Percentiles rank a stretch among this genome's conserved stretches.
phyloP scores from a whole-genome alignment of 2,329 filamentous ascomycete species.

The Penicillium concentricum region DNA sequence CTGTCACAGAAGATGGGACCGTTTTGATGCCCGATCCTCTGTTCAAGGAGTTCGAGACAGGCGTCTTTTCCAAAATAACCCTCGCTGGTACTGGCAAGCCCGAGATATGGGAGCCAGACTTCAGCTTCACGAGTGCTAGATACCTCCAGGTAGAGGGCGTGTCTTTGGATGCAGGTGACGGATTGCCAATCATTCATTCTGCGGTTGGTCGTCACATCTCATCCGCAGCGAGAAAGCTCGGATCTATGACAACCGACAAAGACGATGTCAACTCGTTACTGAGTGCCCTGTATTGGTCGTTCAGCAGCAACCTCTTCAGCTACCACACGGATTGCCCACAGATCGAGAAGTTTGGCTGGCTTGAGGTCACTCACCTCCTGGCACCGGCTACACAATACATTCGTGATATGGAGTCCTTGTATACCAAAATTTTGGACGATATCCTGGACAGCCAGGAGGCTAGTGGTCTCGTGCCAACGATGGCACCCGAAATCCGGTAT shows the following conservation, averaged over 20 bases:
- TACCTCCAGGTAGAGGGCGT: slow-evolving; percentile 26
- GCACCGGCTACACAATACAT: slow-evolving; percentile 49
- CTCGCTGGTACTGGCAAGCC: slow-evolving; percentile 18
- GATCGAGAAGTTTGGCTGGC: slow-evolving; percentile 52
- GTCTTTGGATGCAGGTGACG: slow-evolving; percentile 7
- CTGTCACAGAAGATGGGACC: slow-evolving; percentile 16
- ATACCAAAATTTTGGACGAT: slow-evolving; percentile 50
- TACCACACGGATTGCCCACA: slow-evolving; percentile 52
- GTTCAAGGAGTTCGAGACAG: slow-evolving; percentile 26
- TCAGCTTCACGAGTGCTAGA: slow-evolving; percentile 26
- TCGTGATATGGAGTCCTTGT: slow-evolving; percentile 48
- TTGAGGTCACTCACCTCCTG: slow-evolving; percentile 49
- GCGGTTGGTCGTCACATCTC: slow-evolving; percentile 22
- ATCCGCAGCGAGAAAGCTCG: slow-evolving; percentile 21
- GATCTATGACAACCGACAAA: slow-evolving; percentile 23
- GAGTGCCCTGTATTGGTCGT: slow-evolving; percentile 49
- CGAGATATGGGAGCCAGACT: slow-evolving; percentile 24
- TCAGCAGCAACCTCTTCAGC: slow-evolving; percentile 45
- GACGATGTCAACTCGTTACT: slow-evolving; percentile 22
- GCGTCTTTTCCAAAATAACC: slow-evolving; percentile 20
- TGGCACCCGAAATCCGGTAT: slow-evolving; percentile 50
- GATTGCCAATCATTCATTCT: slow-evolving; percentile 17
- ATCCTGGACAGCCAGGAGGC: slow-evolving; percentile 49
- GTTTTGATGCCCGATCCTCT: slow-evolving; percentile 27
- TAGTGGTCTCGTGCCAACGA: slow-evolving; percentile 47